phyloP scores from a whole-genome alignment of 1,139 yeast species.

The Arxiozyma bovina region DNA sequence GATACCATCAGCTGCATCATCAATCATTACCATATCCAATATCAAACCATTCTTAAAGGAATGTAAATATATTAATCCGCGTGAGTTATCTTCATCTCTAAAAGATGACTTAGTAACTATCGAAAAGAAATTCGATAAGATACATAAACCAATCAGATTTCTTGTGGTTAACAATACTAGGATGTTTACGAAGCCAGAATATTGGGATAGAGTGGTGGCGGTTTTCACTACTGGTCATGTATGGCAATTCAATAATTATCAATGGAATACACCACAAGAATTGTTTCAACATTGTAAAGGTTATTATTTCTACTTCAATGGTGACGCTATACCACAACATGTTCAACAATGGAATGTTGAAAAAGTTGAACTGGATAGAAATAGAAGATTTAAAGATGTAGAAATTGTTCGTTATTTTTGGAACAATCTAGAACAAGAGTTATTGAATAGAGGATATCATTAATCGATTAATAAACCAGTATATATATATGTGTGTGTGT shows the following conservation, averaged over 20 bases:
- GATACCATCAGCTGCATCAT: conserved; percentile 90
- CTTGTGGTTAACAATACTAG: conserved; percentile 79
- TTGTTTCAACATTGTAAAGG: conserved; percentile 83
- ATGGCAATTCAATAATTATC: conserved; percentile 91
- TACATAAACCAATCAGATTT: conserved; percentile 29
- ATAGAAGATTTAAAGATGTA: conserved; percentile 77
- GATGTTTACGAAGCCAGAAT: conserved; percentile 84
- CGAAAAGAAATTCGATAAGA: conserved; percentile 28
- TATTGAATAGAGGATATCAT: conserved; percentile 39
- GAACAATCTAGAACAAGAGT: conserved; percentile 60
- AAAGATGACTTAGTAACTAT: conserved; percentile 24
- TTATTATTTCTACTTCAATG: conserved; percentile 63
- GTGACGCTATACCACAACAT: conserved; percentile 70
- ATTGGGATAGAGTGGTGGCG: conserved; percentile 95
- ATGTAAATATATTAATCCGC: conserved; percentile 61
- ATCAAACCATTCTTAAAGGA: conserved; percentile 74
- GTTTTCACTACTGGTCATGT: conserved; percentile 94
- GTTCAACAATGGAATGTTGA: conserved; percentile 84
- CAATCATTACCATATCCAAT: conserved; percentile 71
- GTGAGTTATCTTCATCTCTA: conserved; percentile 23
- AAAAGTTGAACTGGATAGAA: conserved; percentile 67
- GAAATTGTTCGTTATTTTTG: conserved; percentile 81
- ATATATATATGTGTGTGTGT: neutral
- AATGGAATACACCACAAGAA: conserved; percentile 69
- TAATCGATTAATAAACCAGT: conserved; percentile 5